These are phyloP conservation scores for Astrothelium macrocarpum DNA, from an alignment of 495 filamentous ascomycete genomes.

Conservation along the genomic window DNA sequence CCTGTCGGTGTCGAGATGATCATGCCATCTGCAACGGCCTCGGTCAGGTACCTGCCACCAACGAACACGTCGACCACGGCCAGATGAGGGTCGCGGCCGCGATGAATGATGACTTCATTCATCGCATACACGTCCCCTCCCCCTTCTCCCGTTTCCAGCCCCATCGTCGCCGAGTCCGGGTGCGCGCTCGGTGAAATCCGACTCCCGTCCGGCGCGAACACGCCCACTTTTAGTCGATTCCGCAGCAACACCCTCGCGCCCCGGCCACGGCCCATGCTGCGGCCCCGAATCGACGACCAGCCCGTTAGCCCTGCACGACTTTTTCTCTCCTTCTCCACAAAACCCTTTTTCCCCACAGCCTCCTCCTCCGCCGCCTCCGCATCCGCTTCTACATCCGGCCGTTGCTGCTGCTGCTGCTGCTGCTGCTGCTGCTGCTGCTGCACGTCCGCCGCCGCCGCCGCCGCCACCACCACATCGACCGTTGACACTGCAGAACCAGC, in stretches of 20 bases:
- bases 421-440: neutral
- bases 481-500: too few relatives aligned
- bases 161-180: conserved; percentile 16
- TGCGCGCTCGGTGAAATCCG: neutral
- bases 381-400: neutral
- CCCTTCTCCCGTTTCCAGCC: conserved; percentile 17
- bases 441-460: neutral
- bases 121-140: conserved; percentile 61
- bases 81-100: conserved; percentile 79
- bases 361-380: neutral
- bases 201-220: conserved; percentile 48
- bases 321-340: neutral
- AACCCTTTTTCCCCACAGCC: neutral
- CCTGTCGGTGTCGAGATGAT: conserved; percentile 90
- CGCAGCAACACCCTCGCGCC: conserved; percentile 73
- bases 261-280: conserved; percentile 66
- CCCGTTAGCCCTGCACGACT: conserved; percentile 31
- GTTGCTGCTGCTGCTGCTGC: neutral
- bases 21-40: conserved; percentile 89
- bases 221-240: conserved; percentile 71
- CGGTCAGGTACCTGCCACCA: conserved; percentile 75
- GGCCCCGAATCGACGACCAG: conserved; percentile 68
- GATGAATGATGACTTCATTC: conserved; percentile 91
- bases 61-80: conserved; percentile 83
- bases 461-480: too few relatives aligned